Evolutionary conservation across 1,284 basidiomycete genomes (phyloP), one percentile per base, ranked within the genome.

Genomic region (Mycosarcoma maydis): DNA sequence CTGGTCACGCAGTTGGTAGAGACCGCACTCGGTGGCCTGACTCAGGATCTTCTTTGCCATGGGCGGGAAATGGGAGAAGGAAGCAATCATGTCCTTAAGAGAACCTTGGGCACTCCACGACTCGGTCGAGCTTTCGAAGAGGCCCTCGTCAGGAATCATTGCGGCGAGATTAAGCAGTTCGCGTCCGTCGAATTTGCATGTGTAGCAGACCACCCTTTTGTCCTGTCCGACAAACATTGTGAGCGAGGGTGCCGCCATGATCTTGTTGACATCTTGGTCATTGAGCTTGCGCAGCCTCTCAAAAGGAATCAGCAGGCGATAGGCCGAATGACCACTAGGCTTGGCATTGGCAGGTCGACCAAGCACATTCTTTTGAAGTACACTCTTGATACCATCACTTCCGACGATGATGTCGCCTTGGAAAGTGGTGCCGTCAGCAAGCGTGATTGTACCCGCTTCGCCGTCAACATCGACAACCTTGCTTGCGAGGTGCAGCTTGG

Each of bases 41-140:
- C 82, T 88, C 78, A 93, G 92, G 83, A 78, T 91, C 60, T 82
- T 83, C 34, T 85, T 30, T 17, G 56, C 56, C 7, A 48, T 44
- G 2, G 52, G 55, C 7, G 50, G 32, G 48, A 81, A 81, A 0
- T 39, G 33, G n/a, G 51, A 24, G 61, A 77, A 81, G 4, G 73
- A 54, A 11, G 66, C 65, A 42, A 76, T 41, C 13, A 82, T 49
- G 13, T 75, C 67, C 4, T 53, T 47, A 1, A 67, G 45, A 8
- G 53, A 45, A 7, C 77, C 80, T 14, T 51, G 49, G 10, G 67
- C 74, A 2, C 53, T 59, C 80, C 80, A 81, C 8, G 57, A 74
- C 48, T 80, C 77, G 22, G 58, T 64, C 7, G 67, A 70, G 39
- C 55, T 56, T 52, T 75, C 72, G 32, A 70, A 69, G 23, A 80